These are phyloP conservation scores for Ceratocystis alfenasii DNA, from an alignment of 2,329 filamentous ascomycete genomes.

Conservation along the genomic window DNA sequence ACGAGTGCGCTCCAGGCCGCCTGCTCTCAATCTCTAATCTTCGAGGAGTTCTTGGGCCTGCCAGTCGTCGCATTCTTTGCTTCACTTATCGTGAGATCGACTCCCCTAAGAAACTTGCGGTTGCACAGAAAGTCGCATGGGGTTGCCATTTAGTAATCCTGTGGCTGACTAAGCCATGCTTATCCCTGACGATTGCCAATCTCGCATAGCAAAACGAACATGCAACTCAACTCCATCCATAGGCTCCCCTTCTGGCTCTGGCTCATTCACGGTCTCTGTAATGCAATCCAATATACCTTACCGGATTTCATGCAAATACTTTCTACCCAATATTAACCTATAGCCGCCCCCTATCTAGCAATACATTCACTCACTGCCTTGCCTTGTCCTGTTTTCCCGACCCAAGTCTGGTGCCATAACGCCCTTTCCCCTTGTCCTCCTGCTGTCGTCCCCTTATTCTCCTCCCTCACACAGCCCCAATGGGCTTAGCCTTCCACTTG, in stretches of 20 bases:
- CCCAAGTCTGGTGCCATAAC: neutral
- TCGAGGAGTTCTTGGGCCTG: neutral
- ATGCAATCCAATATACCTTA: too few species aligned
- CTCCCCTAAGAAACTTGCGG: neutral
- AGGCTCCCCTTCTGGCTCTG: too few species aligned
- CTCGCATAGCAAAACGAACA: neutral
- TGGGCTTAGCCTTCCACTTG: constrained; percentile 23
- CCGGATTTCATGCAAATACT: too few species aligned
- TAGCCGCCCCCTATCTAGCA: neutral
- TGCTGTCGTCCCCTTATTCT: too few species aligned
- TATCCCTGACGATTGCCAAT: neutral
- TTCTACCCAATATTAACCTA: too few species aligned
- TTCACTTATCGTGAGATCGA: neutral
- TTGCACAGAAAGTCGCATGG: neutral
- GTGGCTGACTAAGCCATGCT: neutral
- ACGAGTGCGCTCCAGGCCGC: too few species aligned
- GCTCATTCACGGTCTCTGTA: too few species aligned
- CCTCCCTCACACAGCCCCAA: constrained; percentile 20
- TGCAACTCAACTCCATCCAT: too few species aligned
- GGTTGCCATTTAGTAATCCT: neutral
- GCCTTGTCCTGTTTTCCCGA: constrained; percentile 2
- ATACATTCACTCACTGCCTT: neutral
- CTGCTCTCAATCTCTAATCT: too few species aligned
- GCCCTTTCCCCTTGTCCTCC: neutral
- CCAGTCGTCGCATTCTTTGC: neutral